Conservation (phyloP, 129 eudicot species). For the Smallanthus sonchifolius region DNA sequence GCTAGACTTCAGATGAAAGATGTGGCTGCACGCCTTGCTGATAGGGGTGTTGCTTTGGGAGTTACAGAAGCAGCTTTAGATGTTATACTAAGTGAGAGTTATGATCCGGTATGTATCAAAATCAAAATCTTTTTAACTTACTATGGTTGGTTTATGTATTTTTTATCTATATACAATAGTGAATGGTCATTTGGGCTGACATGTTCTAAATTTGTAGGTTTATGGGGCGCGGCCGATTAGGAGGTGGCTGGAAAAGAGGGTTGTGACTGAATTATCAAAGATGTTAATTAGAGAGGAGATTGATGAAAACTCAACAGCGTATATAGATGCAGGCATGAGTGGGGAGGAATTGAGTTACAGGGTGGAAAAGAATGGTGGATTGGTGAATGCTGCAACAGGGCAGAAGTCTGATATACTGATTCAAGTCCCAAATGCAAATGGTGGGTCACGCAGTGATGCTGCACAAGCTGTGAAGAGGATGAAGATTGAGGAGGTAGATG, state of each 20-base stretch:
- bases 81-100: conserved; percentile 68
- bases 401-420: conserved; percentile 73
- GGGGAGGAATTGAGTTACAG: conserved; percentile 53
- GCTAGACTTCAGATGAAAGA: conserved; percentile 81
- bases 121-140: not conserved
- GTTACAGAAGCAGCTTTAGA: conserved; percentile 85
- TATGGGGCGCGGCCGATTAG: conserved; percentile 97
- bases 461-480: conserved; percentile 89
- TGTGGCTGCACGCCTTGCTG: conserved; percentile 81
- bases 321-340: conserved; percentile 51
- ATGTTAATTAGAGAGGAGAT: conserved; percentile 78
- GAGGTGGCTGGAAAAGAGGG: conserved; percentile 89
- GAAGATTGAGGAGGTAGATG: conserved; percentile 73
- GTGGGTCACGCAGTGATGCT: conserved; percentile 35
- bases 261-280: conserved; percentile 76
- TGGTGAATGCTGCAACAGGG: conserved; percentile 80
- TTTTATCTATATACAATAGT: not conserved
- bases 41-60: conserved; percentile 86
- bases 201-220: conserved; percentile 35
- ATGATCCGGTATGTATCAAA: conserved; percentile 73
- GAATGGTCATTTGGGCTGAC: not conserved
- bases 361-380: conserved; percentile 84
- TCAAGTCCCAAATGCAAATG: conserved; percentile 43
- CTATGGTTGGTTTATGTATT: not conserved
- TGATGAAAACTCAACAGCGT: conserved; percentile 89